A percentile compares a stretch with the other conserved stretches of the same genome.
These are phyloP conservation scores for Penicillium brasilianum DNA, from an alignment of 2,329 filamentous ascomycete species.

Conservation along the genomic window DNA sequence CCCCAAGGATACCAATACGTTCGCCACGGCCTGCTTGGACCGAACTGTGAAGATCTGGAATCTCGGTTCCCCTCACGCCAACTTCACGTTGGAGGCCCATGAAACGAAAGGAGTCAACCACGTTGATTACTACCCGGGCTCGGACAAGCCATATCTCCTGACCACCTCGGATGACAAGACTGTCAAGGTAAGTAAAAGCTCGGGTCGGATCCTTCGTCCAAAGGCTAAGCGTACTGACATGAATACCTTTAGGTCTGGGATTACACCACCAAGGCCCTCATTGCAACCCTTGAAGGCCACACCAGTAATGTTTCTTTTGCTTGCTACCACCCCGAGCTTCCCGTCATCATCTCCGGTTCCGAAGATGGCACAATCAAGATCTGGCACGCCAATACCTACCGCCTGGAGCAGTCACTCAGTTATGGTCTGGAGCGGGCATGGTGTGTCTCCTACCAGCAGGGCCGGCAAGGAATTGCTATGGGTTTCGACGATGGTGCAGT, in stretches of 20 bases:
- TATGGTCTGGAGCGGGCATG: constrained; percentile 95
- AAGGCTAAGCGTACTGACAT: not conserved
- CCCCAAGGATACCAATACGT: constrained; percentile 92
- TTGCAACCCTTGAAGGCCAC: constrained; percentile 94
- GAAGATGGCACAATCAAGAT: constrained; percentile 98
- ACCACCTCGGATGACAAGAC: constrained; percentile 96
- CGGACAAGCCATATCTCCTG: constrained; percentile 81
- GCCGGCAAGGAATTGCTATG: constrained; percentile 90
- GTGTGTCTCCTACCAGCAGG: constrained; percentile 96
- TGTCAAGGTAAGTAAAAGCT: constrained; percentile 66
- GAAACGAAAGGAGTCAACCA: constrained; percentile 98
- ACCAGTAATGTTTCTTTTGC: constrained; percentile 98
- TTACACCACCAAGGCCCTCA: constrained; percentile 96
- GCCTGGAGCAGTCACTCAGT: constrained; percentile 92
- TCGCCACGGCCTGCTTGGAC: constrained; percentile 93
- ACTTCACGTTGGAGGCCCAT: constrained; percentile 95
- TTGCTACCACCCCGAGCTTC: constrained; percentile 95
- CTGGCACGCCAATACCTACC: constrained; percentile 98
- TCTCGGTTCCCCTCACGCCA: constrained; percentile 87
- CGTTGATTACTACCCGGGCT: constrained; percentile 81
- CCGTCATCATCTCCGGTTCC: constrained; percentile 95
- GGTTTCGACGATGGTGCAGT: constrained; percentile 98
- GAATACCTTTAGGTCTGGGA: constrained; percentile 70
- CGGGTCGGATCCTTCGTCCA: not conserved
- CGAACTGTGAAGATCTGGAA: constrained; percentile 98